Evolutionary conservation across 768 basidiomycete genomes (phyloP).

Genomic region (Auricularia sp.): DNA sequence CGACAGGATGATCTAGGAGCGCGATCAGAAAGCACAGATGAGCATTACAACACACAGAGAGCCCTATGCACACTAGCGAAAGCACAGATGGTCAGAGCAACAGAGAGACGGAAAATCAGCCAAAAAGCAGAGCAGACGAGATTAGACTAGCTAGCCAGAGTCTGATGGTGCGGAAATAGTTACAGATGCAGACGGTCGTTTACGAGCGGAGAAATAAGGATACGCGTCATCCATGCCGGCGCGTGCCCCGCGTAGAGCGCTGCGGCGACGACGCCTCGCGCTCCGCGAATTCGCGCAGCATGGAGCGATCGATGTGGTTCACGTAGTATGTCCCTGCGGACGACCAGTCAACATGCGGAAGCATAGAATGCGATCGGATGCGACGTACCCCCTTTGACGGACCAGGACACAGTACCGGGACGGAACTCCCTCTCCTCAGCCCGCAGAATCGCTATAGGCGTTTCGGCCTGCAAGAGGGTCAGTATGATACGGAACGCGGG

Average conservation of each 20-base stretch:
- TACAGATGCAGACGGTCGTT: no score
- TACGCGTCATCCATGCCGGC: neutral
- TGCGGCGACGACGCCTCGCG: neutral
- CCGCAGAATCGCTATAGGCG: slow-evolving; percentile 69
- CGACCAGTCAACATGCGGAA: neutral
- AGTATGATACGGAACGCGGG: slow-evolving; percentile 25
- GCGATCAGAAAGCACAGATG: no score
- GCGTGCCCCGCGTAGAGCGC: neutral
- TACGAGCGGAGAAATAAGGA: no score
- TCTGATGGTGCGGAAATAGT: no score
- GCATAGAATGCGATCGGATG: neutral
- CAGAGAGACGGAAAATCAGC: no score
- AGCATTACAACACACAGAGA: no score
- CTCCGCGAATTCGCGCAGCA: slow-evolving; percentile 4
- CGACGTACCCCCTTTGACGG: slow-evolving; percentile 22
- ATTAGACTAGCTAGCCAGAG: no score
- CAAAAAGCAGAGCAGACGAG: no score
- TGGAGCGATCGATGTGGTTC: slow-evolving; percentile 58
- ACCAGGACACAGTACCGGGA: slow-evolving; percentile 77
- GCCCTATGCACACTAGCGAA: no score
- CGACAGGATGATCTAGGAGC: no score
- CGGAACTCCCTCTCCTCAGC: slow-evolving; percentile 57
- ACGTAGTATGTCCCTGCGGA: slow-evolving; percentile 61
- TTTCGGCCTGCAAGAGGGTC: slow-evolving; percentile 3
- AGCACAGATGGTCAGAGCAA: no score